Evolutionary conservation across 495 filamentous ascomycete genomes (phyloP).

Genomic region (Penicillium simplicissimum): DNA sequence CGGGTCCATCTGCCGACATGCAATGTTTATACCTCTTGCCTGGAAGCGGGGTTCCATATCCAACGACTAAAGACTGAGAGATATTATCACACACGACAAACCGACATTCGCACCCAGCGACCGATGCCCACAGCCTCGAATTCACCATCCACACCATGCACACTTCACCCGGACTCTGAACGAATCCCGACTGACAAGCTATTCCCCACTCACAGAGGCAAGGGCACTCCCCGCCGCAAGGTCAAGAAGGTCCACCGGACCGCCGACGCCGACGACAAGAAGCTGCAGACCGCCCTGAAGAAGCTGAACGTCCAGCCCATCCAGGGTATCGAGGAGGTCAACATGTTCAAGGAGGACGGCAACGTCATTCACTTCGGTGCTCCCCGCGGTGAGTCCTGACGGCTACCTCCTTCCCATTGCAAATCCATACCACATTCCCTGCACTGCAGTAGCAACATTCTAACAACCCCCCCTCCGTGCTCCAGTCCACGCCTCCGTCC

Average conservation of each 20-base stretch:
- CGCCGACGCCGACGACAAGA: conserved; percentile 95
- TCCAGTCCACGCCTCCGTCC: conserved; percentile 91
- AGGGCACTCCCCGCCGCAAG: conserved; percentile 96
- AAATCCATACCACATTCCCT: no score
- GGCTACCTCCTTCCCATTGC: neutral
- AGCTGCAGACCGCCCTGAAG: conserved; percentile 92
- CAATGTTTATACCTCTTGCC: neutral
- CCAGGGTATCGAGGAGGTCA: conserved; percentile 98
- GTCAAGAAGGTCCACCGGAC: conserved; percentile 95
- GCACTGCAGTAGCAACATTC: no score
- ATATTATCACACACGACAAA: neutral
- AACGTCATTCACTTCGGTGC: conserved; percentile 99
- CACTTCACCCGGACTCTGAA: neutral
- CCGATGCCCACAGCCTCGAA: neutral
- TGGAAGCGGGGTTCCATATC: neutral
- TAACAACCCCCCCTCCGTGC: neutral
- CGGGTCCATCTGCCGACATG: neutral
- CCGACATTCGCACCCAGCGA: neutral
- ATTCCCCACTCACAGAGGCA: conserved; percentile 64
- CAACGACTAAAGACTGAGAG: neutral
- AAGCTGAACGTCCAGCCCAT: conserved; percentile 97
- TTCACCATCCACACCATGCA: conserved; percentile 4
- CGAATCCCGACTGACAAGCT: conserved; percentile 15
- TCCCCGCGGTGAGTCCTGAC: conserved; percentile 82
- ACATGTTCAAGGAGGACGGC: conserved; percentile 99